These are phyloP conservation scores for Hypoxylon sp. DNA, from an alignment of 2,329 filamentous ascomycete genomes.

Conservation along the genomic window DNA sequence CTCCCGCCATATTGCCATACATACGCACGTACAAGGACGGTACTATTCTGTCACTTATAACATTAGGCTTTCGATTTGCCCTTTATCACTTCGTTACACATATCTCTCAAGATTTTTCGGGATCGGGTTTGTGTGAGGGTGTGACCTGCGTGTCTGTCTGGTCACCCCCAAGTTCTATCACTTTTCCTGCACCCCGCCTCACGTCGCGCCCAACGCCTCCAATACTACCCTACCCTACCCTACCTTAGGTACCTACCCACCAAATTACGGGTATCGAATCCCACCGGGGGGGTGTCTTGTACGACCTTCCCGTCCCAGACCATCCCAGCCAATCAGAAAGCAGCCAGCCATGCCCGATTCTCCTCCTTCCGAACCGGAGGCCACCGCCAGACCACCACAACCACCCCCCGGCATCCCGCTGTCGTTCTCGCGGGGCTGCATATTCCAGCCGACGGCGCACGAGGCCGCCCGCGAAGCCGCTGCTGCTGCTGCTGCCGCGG, in stretches of 20 bases:
- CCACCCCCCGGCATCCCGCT: neutral
- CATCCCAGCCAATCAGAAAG: conserved; percentile 24
- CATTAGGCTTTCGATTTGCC: neutral
- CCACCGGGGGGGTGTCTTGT: neutral
- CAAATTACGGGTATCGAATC: neutral
- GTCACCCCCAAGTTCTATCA: neutral
- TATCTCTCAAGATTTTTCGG: conserved; percentile 5
- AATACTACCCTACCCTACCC: conserved; percentile 18
- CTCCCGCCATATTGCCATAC: too few relatives aligned
- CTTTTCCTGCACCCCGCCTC: conserved; percentile 33
- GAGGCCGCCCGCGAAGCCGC: neutral
- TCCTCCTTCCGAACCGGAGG: neutral
- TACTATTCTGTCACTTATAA: conserved; percentile 3
- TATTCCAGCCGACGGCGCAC: neutral
- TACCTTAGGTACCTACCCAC: neutral
- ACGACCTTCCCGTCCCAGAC: conserved; percentile 21
- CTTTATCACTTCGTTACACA: neutral
- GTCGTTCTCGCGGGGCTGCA: neutral
- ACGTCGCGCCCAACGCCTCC: conserved; percentile 14
- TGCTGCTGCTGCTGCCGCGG: neutral
- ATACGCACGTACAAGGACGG: neutral
- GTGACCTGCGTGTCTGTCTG: neutral
- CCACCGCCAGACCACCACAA: neutral
- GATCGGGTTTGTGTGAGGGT: neutral
- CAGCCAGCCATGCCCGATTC: neutral